Evolutionary conservation across 2,329 filamentous ascomycete genomes (phyloP).

Genomic region (Geoglossum cookeanum): DNA sequence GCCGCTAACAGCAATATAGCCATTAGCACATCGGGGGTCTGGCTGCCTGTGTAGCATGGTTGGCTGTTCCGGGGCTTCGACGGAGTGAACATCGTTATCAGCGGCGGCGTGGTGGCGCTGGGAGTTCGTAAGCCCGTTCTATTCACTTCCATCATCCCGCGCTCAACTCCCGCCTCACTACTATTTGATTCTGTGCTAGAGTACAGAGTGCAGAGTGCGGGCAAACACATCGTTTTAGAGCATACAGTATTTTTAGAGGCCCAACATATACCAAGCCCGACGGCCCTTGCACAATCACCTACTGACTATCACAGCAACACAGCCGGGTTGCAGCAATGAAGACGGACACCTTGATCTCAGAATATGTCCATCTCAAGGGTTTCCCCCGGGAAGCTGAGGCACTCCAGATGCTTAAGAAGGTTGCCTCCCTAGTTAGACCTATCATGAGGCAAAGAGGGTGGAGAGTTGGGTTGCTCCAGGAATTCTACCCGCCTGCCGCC

Average conservation of each 20-base stretch:
- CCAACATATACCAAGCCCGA: not conserved
- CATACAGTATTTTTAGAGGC: too few species aligned
- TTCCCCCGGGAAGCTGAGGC: slow-evolving; percentile 31
- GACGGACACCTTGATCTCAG: slow-evolving; percentile 27
- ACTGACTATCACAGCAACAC: not conserved
- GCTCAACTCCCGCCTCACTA: not conserved
- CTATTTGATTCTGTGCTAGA: not conserved
- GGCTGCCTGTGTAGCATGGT: too few species aligned
- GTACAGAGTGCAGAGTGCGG: too few species aligned
- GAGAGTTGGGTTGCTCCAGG: slow-evolving; percentile 59
- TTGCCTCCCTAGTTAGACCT: slow-evolving; percentile 79
- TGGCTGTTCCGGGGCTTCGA: too few species aligned
- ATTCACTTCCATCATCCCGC: not conserved
- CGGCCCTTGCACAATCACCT: not conserved
- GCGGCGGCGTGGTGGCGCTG: not conserved
- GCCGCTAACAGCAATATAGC: not conserved
- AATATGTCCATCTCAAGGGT: slow-evolving; percentile 33
- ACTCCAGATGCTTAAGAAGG: slow-evolving; percentile 47
- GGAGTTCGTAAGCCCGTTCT: not conserved
- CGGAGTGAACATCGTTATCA: too few species aligned
- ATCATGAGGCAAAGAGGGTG: slow-evolving; percentile 79
- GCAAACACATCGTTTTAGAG: not conserved
- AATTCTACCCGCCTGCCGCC: slow-evolving; percentile 53
- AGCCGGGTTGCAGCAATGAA: slow-evolving; percentile 1
- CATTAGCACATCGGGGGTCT: too few species aligned